Conservation (phyloP, 495 filamentous ascomycete genomes). For the Chaetomium cochliodes region DNA sequence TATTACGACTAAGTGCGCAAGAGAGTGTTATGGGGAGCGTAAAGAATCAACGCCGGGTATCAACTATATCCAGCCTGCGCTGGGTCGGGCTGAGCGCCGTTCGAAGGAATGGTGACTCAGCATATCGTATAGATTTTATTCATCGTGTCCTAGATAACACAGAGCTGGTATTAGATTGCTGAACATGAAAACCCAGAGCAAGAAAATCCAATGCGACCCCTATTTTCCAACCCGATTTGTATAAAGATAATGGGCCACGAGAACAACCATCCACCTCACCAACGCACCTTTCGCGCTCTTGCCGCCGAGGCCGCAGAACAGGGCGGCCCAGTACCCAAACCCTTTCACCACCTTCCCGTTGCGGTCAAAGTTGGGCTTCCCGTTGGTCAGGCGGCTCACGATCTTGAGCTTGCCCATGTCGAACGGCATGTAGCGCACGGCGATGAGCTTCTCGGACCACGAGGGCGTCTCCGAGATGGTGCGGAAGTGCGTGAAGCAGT, state of each 20-base stretch:
- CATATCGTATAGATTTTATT: slow-evolving; percentile 18
- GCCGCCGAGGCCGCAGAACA: slow-evolving; percentile 49
- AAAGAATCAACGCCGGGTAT: not conserved
- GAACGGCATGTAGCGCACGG: slow-evolving; percentile 81
- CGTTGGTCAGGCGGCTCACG: slow-evolving; percentile 54
- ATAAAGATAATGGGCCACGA: slow-evolving; percentile 30
- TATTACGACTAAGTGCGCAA: not conserved
- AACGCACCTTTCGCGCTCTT: slow-evolving; percentile 50
- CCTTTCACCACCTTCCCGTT: slow-evolving; percentile 59
- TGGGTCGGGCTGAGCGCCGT: not conserved
- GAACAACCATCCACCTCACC: slow-evolving; percentile 46
- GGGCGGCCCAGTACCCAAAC: slow-evolving; percentile 46
- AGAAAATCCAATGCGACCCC: not conserved
- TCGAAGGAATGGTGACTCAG: not conserved
- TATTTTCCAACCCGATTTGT: slow-evolving; percentile 4
- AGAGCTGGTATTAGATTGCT: slow-evolving; percentile 15
- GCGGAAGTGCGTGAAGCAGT: slow-evolving; percentile 79
- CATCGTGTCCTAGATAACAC: slow-evolving; percentile 22
- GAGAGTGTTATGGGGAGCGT: not conserved
- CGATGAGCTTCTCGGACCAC: slow-evolving; percentile 77
- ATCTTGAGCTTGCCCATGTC: slow-evolving; percentile 50
- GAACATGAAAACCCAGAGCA: slow-evolving; percentile 12
- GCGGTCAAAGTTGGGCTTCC: slow-evolving; percentile 81
- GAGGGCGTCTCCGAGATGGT: slow-evolving; percentile 69
- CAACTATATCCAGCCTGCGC: not conserved